Base-by-base conservation (phyloP, 352 stramenopile genomes). In the Pythium oligandrum region DNA sequence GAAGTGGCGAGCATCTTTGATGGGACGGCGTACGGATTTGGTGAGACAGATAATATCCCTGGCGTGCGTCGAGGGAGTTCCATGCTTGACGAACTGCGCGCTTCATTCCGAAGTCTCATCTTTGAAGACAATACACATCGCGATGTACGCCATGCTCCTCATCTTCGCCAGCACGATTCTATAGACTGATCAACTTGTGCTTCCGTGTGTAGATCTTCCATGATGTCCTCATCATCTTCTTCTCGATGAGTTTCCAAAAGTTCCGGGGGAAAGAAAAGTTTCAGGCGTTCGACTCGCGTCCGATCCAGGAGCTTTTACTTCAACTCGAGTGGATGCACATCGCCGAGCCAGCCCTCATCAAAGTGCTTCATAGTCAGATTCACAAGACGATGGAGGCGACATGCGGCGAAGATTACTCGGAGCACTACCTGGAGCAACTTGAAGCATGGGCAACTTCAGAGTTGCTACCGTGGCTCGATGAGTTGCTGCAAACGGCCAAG, bases 211-310 rank as follows among this genome's bases (percentile, higher is more conserved):
- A 26, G 70, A 64, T 65, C 31, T 85, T 89, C 35, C 67, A 87
- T 45, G 78, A 87, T 36, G 58, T 86, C 36, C 43, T 89, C 44
- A 47, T 87, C 2, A 59, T 89, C 38, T 87, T 84, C 55, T 89
- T 86, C 57, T 81, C 73, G 44, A 86, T 83, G 73, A 87, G 71
- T 44, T 89, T 89, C 59, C 71, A 85, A 46, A 74, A 74, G 49
- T 89, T 86, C 44, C 61, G 61, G 35, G 66, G 71, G 11, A 69
- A 71, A 10, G 75, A 83, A 46, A 86, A 83, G 51, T 66, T 73
- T 10, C 66, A 79, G 44, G 55, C 61, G 11, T 84, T 86, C 17
- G 70, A 84, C 33, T 67, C 72, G 40, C 53, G 57, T 26, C 64
- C 75, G 6, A 82, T 87, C 31, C 68, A 69, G 35, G 64, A 75